Evolutionary conservation across 768 basidiomycete species (phyloP), one percentile per base, ranked within the genome.

Genomic region (Scleroderma bovista): DNA sequence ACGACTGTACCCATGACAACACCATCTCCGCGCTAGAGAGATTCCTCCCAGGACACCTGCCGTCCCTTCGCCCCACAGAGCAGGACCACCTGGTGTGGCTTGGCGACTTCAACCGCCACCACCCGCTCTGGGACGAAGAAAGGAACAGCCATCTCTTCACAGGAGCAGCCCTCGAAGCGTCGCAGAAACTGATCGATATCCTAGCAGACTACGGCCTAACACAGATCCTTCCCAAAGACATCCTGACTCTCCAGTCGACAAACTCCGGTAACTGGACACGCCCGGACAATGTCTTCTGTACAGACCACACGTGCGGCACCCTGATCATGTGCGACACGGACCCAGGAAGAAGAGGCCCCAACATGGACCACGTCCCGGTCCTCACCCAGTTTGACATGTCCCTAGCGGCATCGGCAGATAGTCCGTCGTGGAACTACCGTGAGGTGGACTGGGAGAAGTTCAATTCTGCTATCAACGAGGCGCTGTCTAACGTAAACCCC

Each of bases 21-120:
- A 47, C 48, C 0, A 19, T 36, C 4, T 19, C 16, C 0, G 15
- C 3, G 1, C 1, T 54, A 8, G 16, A 44, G 0, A 23, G 11
- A 2, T 46, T 17, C 32, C 47, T 53, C 0, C 3, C 15, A 6
- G 11, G 3, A 1, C 17, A 53, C 2, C 22, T 31, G 3, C 10
- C 22, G 0, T 1, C 1, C 15, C 3, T 50, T 9, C 3, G 32
- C 5, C 40, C 47, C 2, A n/a, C 48, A 0, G n/a, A 26, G 2
- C 6, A 41, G 0, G 42, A 53, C n/a, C 55, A 59, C n/a, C 22
- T 60, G 32, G 20, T 64, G 12, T 63, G 57, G 63, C 3, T 59
- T 0, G 58, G 63, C 0, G 54, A 64, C 53, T 64, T 64, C 51
- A 63, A 63, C 36, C 36, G 50, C 6, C 63, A 63, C 36, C 63